Evolutionary conservation across 1,139 yeast species (phyloP).

Genomic region (Kodamaea sp.): DNA sequence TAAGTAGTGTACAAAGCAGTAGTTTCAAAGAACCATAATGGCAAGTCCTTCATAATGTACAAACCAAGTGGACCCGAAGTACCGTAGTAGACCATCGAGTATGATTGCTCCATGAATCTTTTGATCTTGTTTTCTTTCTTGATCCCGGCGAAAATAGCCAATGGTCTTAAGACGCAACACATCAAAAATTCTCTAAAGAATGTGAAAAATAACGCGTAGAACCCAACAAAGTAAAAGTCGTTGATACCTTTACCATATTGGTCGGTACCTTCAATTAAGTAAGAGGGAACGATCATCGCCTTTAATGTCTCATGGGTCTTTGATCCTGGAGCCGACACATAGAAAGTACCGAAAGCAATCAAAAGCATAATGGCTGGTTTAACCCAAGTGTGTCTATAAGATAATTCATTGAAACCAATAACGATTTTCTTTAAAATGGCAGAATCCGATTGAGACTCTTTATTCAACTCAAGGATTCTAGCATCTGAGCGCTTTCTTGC

Average conservation of each 20-base stretch:
- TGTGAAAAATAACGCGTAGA: conserved; percentile 82
- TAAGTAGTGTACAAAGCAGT: conserved; percentile 71
- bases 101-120: conserved; percentile 92
- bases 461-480: conserved; percentile 30
- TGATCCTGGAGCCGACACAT: conserved; percentile 49
- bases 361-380: conserved; percentile 54
- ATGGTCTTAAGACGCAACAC: conserved; percentile 76
- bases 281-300: conserved; percentile 66
- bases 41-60: conserved; percentile 79
- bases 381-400: conserved; percentile 77
- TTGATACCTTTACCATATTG: conserved; percentile 83
- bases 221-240: conserved; percentile 77
- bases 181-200: conserved; percentile 86
- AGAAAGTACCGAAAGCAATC: conserved; percentile 36
- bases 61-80: conserved; percentile 82
- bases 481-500: conserved; percentile 32
- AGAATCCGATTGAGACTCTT: conserved; percentile 29
- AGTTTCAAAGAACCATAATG: conserved; percentile 88
- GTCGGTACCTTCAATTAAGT: conserved; percentile 53
- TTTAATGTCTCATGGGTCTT: conserved; percentile 55
- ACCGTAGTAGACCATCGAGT: conserved; percentile 78
- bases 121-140: conserved; percentile 55
- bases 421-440: conserved; percentile 50
- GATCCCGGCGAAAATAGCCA: conserved; percentile 56
- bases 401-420: conserved; percentile 56